Percentiles rank a stretch among this genome's conserved stretches.
Conservation (phyloP, 371 early-diverging fungal species). For the Encephalitozoon hellem region DNA sequence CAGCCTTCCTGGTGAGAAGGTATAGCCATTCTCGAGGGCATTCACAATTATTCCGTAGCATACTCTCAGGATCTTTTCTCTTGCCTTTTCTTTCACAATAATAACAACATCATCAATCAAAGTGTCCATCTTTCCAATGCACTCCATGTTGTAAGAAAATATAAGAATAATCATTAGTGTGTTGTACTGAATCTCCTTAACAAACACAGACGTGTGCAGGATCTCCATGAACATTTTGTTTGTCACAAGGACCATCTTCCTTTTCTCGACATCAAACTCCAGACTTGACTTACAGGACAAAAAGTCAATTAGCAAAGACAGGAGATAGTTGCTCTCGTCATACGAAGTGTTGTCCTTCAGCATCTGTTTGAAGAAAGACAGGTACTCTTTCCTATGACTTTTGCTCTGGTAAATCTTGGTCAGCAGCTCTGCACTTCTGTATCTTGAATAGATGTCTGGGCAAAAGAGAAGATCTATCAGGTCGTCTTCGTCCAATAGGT, state of each 20-base stretch:
- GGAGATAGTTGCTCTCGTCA: constrained; percentile 47
- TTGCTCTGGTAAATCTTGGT: constrained; percentile 35
- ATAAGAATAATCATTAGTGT: constrained; percentile 47
- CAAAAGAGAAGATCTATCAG: constrained; percentile 40
- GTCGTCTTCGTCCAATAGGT: constrained; percentile 10
- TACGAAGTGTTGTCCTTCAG: constrained; percentile 35
- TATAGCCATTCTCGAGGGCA: constrained; percentile 5
- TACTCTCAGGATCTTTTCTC: constrained; percentile 40
- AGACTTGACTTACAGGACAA: constrained; percentile 13
- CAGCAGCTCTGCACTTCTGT: constrained; percentile 46
- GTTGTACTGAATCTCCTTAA: constrained; percentile 52
- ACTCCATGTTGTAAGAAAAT: constrained; percentile 38
- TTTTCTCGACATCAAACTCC: constrained; percentile 30
- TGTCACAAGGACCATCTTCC: constrained; percentile 24
- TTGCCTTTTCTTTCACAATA: constrained; percentile 19
- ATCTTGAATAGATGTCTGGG: constrained; percentile 38
- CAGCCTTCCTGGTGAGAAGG: constrained; percentile 2
- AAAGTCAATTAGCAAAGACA: constrained; percentile 39
- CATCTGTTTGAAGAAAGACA: constrained; percentile 29
- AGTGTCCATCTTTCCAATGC: background rate
- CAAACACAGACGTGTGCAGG: constrained; percentile 25
- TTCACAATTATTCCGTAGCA: constrained; percentile 23
- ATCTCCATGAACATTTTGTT: constrained; percentile 33
- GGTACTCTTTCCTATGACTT: constrained; percentile 36
- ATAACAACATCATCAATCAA: constrained; percentile 4